These are phyloP conservation scores for Aegilops sharonensis DNA, from an alignment of 176 grass and related monocot genomes.

Conservation along the genomic window DNA sequence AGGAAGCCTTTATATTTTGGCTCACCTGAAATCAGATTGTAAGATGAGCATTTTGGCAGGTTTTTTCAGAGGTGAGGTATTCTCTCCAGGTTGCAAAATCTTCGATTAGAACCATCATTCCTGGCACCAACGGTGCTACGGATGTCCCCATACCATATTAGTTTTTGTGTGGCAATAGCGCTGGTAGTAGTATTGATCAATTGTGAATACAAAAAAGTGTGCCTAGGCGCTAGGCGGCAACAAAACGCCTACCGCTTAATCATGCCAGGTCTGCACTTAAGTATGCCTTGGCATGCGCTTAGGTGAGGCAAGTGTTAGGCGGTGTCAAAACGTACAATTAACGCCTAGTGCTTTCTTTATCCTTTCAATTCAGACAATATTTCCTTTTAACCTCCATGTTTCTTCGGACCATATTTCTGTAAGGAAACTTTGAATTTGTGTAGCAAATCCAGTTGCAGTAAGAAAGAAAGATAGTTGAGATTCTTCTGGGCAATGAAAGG, in stretches of 20 bases:
- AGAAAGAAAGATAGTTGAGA: not conserved
- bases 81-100: not conserved
- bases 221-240: too few species aligned
- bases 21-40: not conserved
- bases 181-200: not conserved
- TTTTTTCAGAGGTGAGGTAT: not conserved
- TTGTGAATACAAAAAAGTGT: too few species aligned
- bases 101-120: not conserved
- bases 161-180: too few species aligned
- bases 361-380: not conserved
- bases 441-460: not conserved
- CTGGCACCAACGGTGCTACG: not conserved
- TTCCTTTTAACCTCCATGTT: not conserved
- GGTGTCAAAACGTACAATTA: too few species aligned
- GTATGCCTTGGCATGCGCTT: too few species aligned
- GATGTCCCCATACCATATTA: not conserved
- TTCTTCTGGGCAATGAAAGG: not conserved
- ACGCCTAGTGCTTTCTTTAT: too few species aligned
- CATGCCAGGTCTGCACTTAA: too few species aligned
- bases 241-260: too few species aligned
- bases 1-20: not conserved
- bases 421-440: not conserved
- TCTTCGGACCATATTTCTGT: not conserved
- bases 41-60: not conserved
- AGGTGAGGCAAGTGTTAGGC: too few species aligned